Base-by-base conservation (phyloP, 164 flowering plant genomes). In the Stephania cephalantha region DNA sequence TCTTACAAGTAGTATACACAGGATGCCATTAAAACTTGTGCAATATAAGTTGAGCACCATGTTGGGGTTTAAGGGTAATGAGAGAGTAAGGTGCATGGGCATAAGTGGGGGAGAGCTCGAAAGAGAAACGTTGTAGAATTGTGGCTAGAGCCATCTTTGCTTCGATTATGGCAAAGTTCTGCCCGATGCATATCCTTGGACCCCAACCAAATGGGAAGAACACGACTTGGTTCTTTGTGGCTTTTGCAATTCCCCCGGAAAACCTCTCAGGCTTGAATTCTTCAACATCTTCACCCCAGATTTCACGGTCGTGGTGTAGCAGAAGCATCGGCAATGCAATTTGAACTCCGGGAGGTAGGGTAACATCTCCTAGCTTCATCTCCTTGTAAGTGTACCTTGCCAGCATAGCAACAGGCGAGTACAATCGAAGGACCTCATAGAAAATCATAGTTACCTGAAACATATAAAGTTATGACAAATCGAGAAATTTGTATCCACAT, bases 181-280 rank as follows among this genome's bases (percentile, higher is more conserved):
- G 72, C 13, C 79, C 79, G 22, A 77, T 42, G 44, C 79, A 77
- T 50, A 68, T 72, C 46, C 79, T 17, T 10, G 79, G 75, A 29
- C 79, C 79, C 79, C 79, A 72, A 73, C 79, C 25, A 55, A 77
- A 77, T 20, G 75, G 75, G 63, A 77, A 77, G 68, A 77, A 77
- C 7, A 71, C 17, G 4, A 73, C 52, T 72, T 44, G 79, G 45
- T 73, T 73, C 58, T 77, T 77, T 20, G 75, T 66, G 17, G 79
- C 79, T 13, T 72, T 77, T 31, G 71, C 72, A 66, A 77, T 22
- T 44, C 79, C 79, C 22, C 31, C 58, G 8, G 68, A 42, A 42
- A 77, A 77, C 50, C 79, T 72, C 50, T 72, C 79, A 20, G 75
- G 79, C 7, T 77, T 77, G 68, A 77, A 77, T 31, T 73, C 73